Percentiles rank a stretch among this genome's conserved stretches.
These are phyloP conservation scores for Tuber indicum DNA, from an alignment of 495 filamentous ascomycete species.

Conservation along the genomic window DNA sequence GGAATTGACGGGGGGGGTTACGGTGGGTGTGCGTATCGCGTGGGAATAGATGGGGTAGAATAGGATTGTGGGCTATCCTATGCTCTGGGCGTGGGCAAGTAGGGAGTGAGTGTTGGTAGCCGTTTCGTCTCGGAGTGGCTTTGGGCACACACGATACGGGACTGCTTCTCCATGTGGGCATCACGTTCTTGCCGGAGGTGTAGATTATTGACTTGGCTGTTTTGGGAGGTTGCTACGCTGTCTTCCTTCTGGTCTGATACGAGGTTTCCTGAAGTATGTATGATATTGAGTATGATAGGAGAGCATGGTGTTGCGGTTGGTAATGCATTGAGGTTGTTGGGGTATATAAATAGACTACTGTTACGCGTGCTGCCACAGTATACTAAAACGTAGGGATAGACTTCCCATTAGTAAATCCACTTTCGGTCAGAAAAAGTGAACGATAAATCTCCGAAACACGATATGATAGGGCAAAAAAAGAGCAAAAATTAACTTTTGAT, in stretches of 20 bases:
- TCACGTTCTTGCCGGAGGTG: too few relatives aligned
- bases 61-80: too few relatives aligned
- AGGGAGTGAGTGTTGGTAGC: too few relatives aligned
- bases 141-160: too few relatives aligned
- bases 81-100: too few relatives aligned
- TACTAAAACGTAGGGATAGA: background rate
- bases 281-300: background rate
- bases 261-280: background rate
- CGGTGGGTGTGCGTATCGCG: too few relatives aligned
- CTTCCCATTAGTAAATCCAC: background rate
- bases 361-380: background rate
- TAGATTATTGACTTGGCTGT: too few relatives aligned
- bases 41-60: too few relatives aligned
- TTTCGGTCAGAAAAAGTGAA: background rate
- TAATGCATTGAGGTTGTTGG: background rate
- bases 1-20: too few relatives aligned
- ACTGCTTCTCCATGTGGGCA: too few relatives aligned
- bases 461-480: background rate
- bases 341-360: background rate
- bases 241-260: background rate
- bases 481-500: conserved; percentile 12
- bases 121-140: too few relatives aligned
- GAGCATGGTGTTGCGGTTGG: background rate
- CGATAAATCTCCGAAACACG: background rate
- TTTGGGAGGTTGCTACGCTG: too few relatives aligned